A percentile compares a stretch with the other conserved stretches of the same genome.
Evolutionary conservation across 192 early-diverging fungal species (phyloP).

Genomic region (Entomortierella beljakovae): DNA sequence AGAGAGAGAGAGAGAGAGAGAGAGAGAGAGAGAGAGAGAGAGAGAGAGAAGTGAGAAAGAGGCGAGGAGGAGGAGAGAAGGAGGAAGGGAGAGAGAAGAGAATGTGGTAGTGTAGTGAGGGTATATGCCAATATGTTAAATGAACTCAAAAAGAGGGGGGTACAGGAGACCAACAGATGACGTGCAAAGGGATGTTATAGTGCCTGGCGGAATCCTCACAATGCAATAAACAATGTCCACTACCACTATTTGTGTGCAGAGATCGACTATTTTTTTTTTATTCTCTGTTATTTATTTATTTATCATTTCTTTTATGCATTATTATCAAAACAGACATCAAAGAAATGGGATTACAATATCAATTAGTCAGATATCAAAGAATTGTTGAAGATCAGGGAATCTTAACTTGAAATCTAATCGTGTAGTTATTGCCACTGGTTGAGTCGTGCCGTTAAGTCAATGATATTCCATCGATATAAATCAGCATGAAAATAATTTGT

Average conservation of each 20-base stretch:
- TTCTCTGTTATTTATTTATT: too few relatives aligned
- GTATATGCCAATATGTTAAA: background rate
- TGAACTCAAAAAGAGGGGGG: constrained; percentile 2
- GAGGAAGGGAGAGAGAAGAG: background rate
- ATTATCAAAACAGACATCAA: too few relatives aligned
- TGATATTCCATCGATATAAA: too few relatives aligned
- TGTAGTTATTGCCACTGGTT: too few relatives aligned
- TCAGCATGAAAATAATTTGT: too few relatives aligned
- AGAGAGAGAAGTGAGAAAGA: background rate
- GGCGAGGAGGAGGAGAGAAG: background rate
- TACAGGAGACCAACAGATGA: background rate
- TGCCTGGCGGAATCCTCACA: background rate
- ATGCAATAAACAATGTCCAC: too few relatives aligned
- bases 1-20: background rate
- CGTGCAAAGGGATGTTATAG: background rate
- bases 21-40: background rate
- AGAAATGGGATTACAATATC: too few relatives aligned
- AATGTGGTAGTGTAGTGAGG: background rate
- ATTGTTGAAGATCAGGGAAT: too few relatives aligned
- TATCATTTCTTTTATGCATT: too few relatives aligned
- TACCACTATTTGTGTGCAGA: background rate
- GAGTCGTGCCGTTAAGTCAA: too few relatives aligned
- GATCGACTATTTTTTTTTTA: background rate
- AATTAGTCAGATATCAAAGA: too few relatives aligned
- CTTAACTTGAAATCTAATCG: too few relatives aligned